Base-by-base conservation (phyloP, 768 basidiomycete genomes). In the Termitomyces sp. region DNA sequence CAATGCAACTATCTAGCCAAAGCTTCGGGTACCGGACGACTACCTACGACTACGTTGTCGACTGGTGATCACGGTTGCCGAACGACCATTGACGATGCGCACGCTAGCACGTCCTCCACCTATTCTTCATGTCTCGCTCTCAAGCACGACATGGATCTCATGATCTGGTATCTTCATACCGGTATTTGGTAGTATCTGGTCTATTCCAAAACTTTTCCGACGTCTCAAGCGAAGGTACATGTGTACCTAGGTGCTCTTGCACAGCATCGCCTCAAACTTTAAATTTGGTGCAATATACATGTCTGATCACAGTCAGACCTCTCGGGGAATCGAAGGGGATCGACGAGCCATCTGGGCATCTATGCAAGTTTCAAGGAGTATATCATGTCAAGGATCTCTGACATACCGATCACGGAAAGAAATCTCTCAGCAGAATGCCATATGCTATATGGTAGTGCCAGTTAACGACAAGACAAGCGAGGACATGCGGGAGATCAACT, bases 351-450 rank as follows among this genome's bases (percentile, higher is more conserved):
- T 55, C 24, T 40, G 28, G 28, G 28, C 28, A n/a, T 11, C 2
- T 12, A 20, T n/a, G 15, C 24, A 12, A 55, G 54, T 55, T 55
- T 55, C 39, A 42, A 32, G 54, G 28, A 55, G 54, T 42, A 55
- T 24, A 39, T 53, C 20, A 36, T 38, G 53, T 40, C 8, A 38
- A 28, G 24, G 8, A 54, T 28, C 16, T 54, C 24, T 28, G 36
- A 32, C 39, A 42, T n/a, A 22, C 11, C 36, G 18, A 53, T 40
- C 52, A 54, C 35, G 39, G 24, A n/a, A 36, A 49, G 22, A 39
- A 33, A 11, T 20, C 52, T 24, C 9, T 18, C 22, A 4, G 7
- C 20, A 16, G 22, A 24, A 18, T 11, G 13, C 53, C 53, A 40
- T 18, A 28, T 39, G 4, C 22, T 22, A 18, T 18, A n/a, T 28